Base-by-base conservation (phyloP, 2,329 filamentous ascomycete species). In the Alternaria dauci region DNA sequence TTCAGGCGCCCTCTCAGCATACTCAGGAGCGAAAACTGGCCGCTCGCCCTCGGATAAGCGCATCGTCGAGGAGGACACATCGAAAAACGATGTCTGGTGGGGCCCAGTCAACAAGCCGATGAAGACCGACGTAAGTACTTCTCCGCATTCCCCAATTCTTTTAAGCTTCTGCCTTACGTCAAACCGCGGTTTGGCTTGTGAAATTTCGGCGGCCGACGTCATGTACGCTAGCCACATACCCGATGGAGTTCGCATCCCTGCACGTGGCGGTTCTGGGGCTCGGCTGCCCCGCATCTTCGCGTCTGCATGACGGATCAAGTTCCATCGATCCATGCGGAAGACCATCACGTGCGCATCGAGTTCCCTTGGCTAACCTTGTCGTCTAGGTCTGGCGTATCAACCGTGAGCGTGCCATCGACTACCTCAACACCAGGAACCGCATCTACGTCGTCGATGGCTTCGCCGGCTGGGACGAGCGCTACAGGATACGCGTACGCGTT, bases 61-160 rank as follows among this genome's bases (percentile, higher is more conserved):
- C 80, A 92, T 99, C 78, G 95, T 99, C 78, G 89, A 96, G 84
- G 95, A 99, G 81, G 84, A 89, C 61, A 85, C 88, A 65, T 98
- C 95, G 68, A 90, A 97, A 81, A 90, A 95, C 58, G 89, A 99
- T 63, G 87, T 99, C 76, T 99, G 95, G 95, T 98, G 95, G 95
- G 95, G 95, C 76, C 94, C 95, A 58, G 95, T 99, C 72, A 99
- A 99, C 87, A 98, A 98, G 88, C 92, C 94, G 78, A 99, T 99
- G 95, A 90, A 88, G 71, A 88, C 93, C 74, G 94, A 98, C 81
- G 95, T 98, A 90, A 89, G 92, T 69, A 14, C 32, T 52, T 59
- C 41, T 59, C 48, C 43, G 53, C 52, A 36, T 58, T 66, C 64
- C 66, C 55, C 52, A 55, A 48, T 43, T 53, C 66, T 59, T 54